Base-by-base conservation (phyloP, 768 basidiomycete genomes). In the Auriculariales sp. region DNA sequence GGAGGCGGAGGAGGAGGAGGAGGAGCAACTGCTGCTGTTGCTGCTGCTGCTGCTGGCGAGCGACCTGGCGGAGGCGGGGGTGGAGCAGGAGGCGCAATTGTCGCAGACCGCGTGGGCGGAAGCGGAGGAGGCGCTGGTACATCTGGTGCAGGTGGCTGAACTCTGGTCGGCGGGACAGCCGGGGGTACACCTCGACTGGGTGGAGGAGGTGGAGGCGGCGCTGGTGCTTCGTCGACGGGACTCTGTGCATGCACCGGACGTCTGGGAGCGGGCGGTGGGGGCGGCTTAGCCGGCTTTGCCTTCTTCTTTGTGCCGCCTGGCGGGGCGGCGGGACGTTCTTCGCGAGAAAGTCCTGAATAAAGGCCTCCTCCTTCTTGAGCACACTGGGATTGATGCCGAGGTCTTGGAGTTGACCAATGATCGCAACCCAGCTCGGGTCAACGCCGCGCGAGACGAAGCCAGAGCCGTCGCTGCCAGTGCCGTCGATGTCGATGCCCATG, bases 401-500 rank as follows among this genome's bases (percentile, higher is more conserved):
- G 65, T 39, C 66, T 64, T 52, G 74, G 4, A 97, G 71, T 51
- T 76, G 69, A 6, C 67, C 71, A 2, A 97, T 70, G 50, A 98
- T 64, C 1, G 77, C 68, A 39, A 77, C 70, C 94, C 94, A 98
- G 3, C 83, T 87, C 1, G 87, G 78, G 63, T 99, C 94, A 4
- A 99, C 86, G 48, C 87, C 87, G 14, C 71, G 74, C 1, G 83
- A 86, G 0, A 81, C 83, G 64, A 90, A 97, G 2, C 94, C 94
- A n/a, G n/a, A n/a, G n/a, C n/a, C n/a, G n/a, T n/a, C n/a, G n/a
- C n/a, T n/a, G 24, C 39, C 39, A 6, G 17, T 22, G 24, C 79
- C 76, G 55, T 94, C 80, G 0, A 75, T 62, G 58, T 95, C 87
- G 62, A 83, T 95, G 11, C 92, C 93, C 86, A 99, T 94, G 61